Percentiles rank a stretch among this genome's conserved stretches.
Evolutionary conservation across 805 yeast species (phyloP).

Genomic region (Myxozyma melibiosi): DNA sequence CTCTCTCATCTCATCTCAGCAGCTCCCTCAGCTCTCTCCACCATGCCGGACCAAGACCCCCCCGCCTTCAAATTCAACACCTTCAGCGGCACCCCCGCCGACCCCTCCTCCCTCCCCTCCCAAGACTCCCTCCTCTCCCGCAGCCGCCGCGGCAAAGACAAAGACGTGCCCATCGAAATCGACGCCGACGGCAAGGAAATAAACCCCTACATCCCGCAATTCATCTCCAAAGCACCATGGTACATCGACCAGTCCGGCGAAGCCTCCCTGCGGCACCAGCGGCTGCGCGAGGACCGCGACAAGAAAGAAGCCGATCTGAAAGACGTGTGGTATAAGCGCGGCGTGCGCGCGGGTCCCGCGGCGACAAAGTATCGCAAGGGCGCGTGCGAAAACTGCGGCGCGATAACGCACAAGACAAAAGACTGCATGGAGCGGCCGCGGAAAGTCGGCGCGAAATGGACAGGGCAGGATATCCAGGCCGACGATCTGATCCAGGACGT

Average conservation of each 20-base stretch:
- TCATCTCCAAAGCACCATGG: constrained; percentile 43
- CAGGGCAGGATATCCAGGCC: constrained; percentile 38
- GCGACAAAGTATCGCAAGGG: constrained; percentile 44
- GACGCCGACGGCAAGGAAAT: constrained; percentile 45
- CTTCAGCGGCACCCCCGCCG: constrained; percentile 4
- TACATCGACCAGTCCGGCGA: constrained; percentile 36
- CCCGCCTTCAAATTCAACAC: constrained; percentile 5
- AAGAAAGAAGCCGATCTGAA: constrained; percentile 26
- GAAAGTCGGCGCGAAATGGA: constrained; percentile 45
- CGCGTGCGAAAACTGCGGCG: constrained; percentile 63
- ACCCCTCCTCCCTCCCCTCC: background rate
- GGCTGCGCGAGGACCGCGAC: constrained; percentile 32
- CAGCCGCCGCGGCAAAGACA: constrained; percentile 9
- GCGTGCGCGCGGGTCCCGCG: constrained; percentile 39
- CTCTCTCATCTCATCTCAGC: no score
- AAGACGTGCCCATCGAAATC: constrained; percentile 30
- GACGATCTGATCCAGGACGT: constrained; percentile 38
- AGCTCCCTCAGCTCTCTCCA: background rate
- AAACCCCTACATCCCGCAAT: constrained; percentile 43
- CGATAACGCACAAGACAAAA: constrained; percentile 49
- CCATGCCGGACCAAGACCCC: background rate
- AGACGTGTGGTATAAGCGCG: constrained; percentile 40
- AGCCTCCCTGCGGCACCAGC: constrained; percentile 39
- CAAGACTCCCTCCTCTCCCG: constrained; percentile 3
- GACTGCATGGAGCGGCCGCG: constrained; percentile 65